phyloP scores from a whole-genome alignment of 805 yeast species.

The Kazachstania africana region DNA sequence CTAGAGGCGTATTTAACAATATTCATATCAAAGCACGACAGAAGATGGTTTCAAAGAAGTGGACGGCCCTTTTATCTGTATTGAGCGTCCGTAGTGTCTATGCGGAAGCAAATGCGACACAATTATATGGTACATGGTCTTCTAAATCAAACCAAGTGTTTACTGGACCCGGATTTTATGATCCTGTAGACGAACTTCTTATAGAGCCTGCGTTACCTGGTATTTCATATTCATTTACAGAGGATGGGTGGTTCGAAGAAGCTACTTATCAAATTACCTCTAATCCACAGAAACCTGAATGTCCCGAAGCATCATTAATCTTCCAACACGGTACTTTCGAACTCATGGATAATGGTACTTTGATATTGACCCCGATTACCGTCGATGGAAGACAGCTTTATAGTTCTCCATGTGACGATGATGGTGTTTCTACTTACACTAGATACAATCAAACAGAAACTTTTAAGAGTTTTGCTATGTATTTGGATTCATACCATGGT shows the following conservation, averaged over 20 bases:
- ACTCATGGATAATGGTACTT: constrained; percentile 49
- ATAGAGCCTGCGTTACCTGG: constrained; percentile 97
- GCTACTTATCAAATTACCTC: constrained; percentile 72
- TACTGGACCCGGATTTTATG: constrained; percentile 94
- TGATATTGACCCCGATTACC: constrained; percentile 58
- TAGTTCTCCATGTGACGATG: constrained; percentile 73
- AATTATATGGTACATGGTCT: constrained; percentile 72
- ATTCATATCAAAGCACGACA: no score
- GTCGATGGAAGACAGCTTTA: constrained; percentile 90
- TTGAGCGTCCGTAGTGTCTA: no score
- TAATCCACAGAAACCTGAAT: constrained; percentile 63
- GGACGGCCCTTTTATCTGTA: no score
- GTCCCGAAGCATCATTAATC: constrained; percentile 72
- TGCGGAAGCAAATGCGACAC: constrained; percentile 2
- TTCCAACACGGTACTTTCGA: constrained; percentile 85
- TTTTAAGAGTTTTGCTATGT: constrained; percentile 46
- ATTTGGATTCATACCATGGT: constrained; percentile 73
- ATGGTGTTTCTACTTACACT: constrained; percentile 48
- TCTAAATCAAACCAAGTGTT: constrained; percentile 88
- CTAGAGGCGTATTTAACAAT: no score
- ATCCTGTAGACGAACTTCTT: constrained; percentile 88
- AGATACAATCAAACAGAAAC: constrained; percentile 61
- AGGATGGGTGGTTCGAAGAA: constrained; percentile 83
- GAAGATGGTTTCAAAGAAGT: no score
- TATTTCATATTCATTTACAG: constrained; percentile 81